Percentiles rank a stretch among this genome's conserved stretches.
phyloP scores from a whole-genome alignment of 345 rosid genomes.

The Euphorbia lathyris region DNA sequence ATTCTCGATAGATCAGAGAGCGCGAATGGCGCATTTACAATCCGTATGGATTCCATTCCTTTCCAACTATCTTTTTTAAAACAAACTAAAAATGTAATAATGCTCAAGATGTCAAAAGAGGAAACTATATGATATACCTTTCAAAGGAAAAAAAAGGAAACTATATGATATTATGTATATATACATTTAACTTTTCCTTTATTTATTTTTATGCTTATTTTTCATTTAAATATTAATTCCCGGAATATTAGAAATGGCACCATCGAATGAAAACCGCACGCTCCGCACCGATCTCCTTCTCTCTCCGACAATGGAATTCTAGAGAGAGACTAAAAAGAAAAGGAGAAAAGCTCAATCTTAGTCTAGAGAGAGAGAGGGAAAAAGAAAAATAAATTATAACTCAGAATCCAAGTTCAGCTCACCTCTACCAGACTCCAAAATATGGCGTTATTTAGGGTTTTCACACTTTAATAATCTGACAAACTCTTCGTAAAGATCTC shows the following conservation, averaged over 20 bases:
- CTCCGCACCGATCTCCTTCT: constrained; percentile 10
- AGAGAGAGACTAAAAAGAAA: constrained; percentile 27
- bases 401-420: constrained; percentile 23
- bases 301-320: constrained; percentile 33
- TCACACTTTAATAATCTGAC: background rate
- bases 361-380: constrained; percentile 29
- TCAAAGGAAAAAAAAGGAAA: too few species aligned
- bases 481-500: background rate
- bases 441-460: constrained; percentile 23
- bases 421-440: constrained; percentile 15
- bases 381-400: constrained; percentile 16
- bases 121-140: too few species aligned
- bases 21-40: too few species aligned
- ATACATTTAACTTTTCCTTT: too few species aligned
- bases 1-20: too few species aligned
- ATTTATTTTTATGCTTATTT: background rate
- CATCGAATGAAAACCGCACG: constrained; percentile 15
- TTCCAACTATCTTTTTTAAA: too few species aligned
- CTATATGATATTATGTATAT: too few species aligned
- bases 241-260: constrained; percentile 29
- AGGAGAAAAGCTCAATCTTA: background rate
- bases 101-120: too few species aligned
- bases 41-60: too few species aligned
- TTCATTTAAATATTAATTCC: background rate
- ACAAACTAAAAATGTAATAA: too few species aligned